These are phyloP conservation scores for Calonectria fujianensis DNA, from an alignment of 2,329 filamentous ascomycete genomes.

Conservation along the genomic window DNA sequence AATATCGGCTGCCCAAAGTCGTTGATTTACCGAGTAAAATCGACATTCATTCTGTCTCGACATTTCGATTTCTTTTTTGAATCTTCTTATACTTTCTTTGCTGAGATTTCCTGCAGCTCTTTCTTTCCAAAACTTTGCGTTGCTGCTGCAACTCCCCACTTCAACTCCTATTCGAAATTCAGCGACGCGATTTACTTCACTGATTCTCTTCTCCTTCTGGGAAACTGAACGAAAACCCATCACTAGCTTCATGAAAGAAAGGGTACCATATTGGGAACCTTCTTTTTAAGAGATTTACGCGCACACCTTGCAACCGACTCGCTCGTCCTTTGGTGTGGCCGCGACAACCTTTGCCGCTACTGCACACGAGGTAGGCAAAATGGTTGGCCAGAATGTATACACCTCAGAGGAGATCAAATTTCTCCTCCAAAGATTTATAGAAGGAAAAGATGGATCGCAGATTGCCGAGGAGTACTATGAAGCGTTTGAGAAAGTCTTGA, in stretches of 20 bases:
- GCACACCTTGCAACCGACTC: too few species aligned
- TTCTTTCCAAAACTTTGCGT: neutral
- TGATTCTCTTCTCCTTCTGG: neutral
- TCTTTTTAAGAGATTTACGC: neutral
- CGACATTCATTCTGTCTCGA: conserved; percentile 1
- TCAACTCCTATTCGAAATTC: neutral
- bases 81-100: neutral
- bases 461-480: conserved; percentile 56
- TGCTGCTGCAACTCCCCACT: neutral
- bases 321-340: neutral
- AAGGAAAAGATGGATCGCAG: conserved; percentile 49
- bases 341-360: neutral
- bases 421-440: conserved; percentile 57
- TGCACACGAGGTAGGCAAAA: conserved; percentile 38
- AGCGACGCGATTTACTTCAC: neutral
- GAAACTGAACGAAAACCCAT: neutral
- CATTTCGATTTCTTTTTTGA: neutral
- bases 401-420: conserved; percentile 60
- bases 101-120: neutral
- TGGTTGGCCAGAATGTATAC: conserved; percentile 62
- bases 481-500: conserved; percentile 56
- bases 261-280: too few species aligned
- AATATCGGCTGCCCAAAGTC: neutral
- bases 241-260: neutral
- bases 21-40: neutral